Base-by-base conservation (phyloP, 106 monocot species). In the Gastrodia elata region DNA sequence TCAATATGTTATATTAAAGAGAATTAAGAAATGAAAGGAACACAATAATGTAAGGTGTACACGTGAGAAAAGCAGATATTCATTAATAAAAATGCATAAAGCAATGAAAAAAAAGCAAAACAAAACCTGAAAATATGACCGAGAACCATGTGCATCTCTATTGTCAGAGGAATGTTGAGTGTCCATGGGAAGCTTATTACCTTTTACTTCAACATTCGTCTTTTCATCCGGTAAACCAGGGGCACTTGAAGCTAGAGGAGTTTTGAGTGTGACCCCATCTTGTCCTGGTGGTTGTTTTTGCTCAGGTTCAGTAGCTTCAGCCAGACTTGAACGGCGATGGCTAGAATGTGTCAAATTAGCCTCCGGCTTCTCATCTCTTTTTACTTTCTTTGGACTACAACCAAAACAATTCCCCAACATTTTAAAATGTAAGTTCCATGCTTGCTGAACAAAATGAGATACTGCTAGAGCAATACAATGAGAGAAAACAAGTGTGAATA, bases 311-410 rank as follows among this genome's bases (percentile, higher is more conserved):
- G 48, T 24, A 64, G 73, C 26, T 32, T 75, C 75, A 30, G 20
- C 15, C 65, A 22, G 30, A 13, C 81, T 78, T 15, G 46, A n/a
- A 73, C 73, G 48, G 73, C 32, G 77, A 49, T 70, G 77, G 22
- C 79, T 76, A 34, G 70, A 42, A 71, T 77, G 59, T 40, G 68
- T 65, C 79, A 77, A 64, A 28, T 78, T 79, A 25, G 49, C 75
- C 68, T 70, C 83, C 74, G 72, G 78, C 65, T 83, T 83, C 27
- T 72, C 80, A 39, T 80, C 80, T 65, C 81, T 83, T 76, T 81
- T 80, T 18, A 27, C 2, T 56, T 68, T 83, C 75, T 80, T 87
- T 70, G 87, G 83, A 78, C 83, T 83, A 49, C 36, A 40, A 48
- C 39, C 32, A 48, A 67, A 25, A 64, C 28, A 71, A 27, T 43